phyloP scores from a whole-genome alignment of 2,329 filamentous ascomycete species.

The Talaromyces funiculosus region DNA sequence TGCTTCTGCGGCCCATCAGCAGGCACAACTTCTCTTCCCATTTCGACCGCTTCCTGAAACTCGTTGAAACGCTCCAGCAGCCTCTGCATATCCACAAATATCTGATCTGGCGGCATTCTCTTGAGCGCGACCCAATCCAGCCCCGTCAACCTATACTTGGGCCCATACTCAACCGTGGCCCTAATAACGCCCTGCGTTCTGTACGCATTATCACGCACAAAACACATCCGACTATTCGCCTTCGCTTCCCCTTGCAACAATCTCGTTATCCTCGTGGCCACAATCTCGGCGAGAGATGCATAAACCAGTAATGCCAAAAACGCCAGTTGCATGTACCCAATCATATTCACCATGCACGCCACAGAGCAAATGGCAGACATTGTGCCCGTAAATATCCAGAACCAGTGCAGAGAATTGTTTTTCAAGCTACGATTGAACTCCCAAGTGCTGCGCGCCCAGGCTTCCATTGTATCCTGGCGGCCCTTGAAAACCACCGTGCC shows the following conservation, averaged over 20 bases:
- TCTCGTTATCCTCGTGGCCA: conserved; percentile 24
- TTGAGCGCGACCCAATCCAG: conserved; percentile 22
- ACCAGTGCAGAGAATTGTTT: conserved; percentile 24
- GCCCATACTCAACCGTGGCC: conserved; percentile 18
- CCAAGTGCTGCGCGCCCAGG: conserved; percentile 27
- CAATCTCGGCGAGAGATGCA: conserved; percentile 26
- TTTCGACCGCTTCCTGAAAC: conserved; percentile 15
- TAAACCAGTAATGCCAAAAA: conserved; percentile 26
- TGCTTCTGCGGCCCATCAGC: not conserved
- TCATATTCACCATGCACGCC: conserved; percentile 34
- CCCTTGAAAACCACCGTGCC: conserved; percentile 31
- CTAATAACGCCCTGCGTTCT: conserved; percentile 18
- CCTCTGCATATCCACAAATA: conserved; percentile 21
- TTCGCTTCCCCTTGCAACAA: conserved; percentile 20
- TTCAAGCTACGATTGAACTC: conserved; percentile 20
- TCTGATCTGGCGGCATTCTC: conserved; percentile 18
- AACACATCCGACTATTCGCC: conserved; percentile 7
- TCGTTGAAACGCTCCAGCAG: conserved; percentile 17
- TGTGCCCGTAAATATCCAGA: conserved; percentile 25
- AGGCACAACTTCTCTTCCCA: not conserved
- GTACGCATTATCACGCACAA: conserved; percentile 14
- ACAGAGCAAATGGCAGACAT: conserved; percentile 24
- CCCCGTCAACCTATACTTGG: conserved; percentile 17
- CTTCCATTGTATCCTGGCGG: conserved; percentile 23
- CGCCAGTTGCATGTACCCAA: conserved; percentile 25